Base-by-base conservation (phyloP, 441 rosid species). In the Jatropha podagrica region DNA sequence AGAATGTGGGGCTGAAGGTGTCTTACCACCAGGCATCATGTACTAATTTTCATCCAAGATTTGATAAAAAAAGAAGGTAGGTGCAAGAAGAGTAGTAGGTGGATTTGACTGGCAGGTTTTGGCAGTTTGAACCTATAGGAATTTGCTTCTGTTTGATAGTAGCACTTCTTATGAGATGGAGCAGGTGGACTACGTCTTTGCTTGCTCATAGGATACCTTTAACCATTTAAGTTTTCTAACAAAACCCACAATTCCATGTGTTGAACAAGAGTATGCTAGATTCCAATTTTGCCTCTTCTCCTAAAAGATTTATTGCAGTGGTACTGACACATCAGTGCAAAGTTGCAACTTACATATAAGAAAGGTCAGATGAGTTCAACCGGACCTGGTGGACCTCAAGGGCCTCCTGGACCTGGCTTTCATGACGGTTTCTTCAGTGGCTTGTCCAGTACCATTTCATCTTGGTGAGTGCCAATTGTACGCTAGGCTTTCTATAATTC, bases 341-440 rank as follows among this genome's bases (percentile, higher is more conserved):
- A 32, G 32, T 32, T 32, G 32, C 15, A 23, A 14, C 20, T 13
- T 32, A 0, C 32, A 32, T 1, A 32, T 32, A 32, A 32, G 32
- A 32, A 0, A 32, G 32, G 49, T 59, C 12, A n/a, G 61, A 77
- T 81, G 76, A 77, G 81, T 51, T 73, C 78, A 23, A 78, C 78
- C 13, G 56, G 66, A 37, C 76, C 78, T 44, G 74, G 68, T 59
- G 78, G 78, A 17, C 79, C 82, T 32, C 76, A 71, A 13, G 76
- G 79, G 1, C 79, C 79, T 65, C 59, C 77, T 40, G 77, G 76
- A 0, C 77, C 4, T 56, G 65, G 77, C 37, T 68, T 69, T 3
- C 15, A 55, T 17, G 77, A 73, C 1, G 77, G 81, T 54, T 75
- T 76, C 76, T 79, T 78, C 52, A 55, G 37, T 62, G 78, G 83